phyloP scores from a whole-genome alignment of 1,284 basidiomycete species.

The Ustilago curta region DNA sequence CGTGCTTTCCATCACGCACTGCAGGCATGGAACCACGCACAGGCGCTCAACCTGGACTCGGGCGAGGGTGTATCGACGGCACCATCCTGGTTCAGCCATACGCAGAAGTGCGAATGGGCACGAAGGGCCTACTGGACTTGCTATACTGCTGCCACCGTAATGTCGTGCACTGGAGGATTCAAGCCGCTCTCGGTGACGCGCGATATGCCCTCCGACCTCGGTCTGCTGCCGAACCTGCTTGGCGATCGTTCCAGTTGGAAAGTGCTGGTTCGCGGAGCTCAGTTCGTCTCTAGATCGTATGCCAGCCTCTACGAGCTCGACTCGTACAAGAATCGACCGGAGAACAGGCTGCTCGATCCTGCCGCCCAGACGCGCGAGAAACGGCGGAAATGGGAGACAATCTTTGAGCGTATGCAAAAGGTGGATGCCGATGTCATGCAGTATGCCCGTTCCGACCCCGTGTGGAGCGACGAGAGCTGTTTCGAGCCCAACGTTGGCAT shows the following conservation, averaged over 20 bases:
- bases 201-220: conserved; percentile 52
- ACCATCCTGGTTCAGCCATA: conserved; percentile 51
- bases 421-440: conserved; percentile 59
- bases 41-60: conserved; percentile 48
- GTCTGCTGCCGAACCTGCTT: conserved; percentile 47
- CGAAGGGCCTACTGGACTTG: conserved; percentile 56
- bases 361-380: conserved; percentile 33
- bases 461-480: conserved; percentile 51
- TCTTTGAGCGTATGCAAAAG: conserved; percentile 58
- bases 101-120: conserved; percentile 61
- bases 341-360: conserved; percentile 31
- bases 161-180: conserved; percentile 61
- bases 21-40: conserved; percentile 59
- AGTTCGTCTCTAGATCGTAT: conserved; percentile 58
- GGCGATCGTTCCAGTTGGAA: conserved; percentile 57
- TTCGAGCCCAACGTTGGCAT: conserved; percentile 42
- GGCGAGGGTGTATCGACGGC: conserved; percentile 22
- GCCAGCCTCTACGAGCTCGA: conserved; percentile 57
- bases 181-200: conserved; percentile 46
- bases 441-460: conserved; percentile 53
- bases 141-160: conserved; percentile 58
- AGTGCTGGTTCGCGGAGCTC: conserved; percentile 56
- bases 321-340: conserved; percentile 42
- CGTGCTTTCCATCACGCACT: conserved; percentile 54
- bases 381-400: conserved; percentile 41